A percentile compares a stretch with the other conserved stretches of the same genome.
phyloP scores from a whole-genome alignment of 192 early-diverging fungal genomes.

The Jimgerdemannia lactiflua region DNA sequence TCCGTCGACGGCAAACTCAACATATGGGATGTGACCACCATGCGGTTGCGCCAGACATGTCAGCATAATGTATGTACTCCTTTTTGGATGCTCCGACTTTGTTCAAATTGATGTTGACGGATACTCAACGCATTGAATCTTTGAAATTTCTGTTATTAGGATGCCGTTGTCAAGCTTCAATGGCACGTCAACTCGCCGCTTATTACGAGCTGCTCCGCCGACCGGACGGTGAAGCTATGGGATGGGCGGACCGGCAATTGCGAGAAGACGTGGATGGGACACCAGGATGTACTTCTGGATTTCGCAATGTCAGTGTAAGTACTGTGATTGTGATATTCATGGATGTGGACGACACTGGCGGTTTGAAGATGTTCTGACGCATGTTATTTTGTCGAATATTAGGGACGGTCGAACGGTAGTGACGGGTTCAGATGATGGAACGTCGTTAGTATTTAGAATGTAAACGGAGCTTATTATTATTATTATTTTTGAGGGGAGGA shows the following conservation, averaged over 20 bases:
- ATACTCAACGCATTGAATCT: neutral
- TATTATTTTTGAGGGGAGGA: no score
- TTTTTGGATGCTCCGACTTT: neutral
- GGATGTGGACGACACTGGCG: neutral
- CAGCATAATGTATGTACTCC: conserved; percentile 61
- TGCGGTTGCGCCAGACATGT: conserved; percentile 79
- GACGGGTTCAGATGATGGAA: conserved; percentile 85
- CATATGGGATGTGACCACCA: conserved; percentile 89
- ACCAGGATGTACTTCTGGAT: conserved; percentile 84
- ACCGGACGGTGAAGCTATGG: conserved; percentile 84
- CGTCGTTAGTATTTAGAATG: conserved; percentile 61
- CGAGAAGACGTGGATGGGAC: conserved; percentile 73
- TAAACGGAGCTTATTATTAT: neutral
- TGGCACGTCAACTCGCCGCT: conserved; percentile 72
- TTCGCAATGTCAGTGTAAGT: conserved; percentile 65
- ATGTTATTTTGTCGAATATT: conserved; percentile 4
- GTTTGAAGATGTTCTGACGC: neutral
- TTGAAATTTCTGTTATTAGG: conserved; percentile 30
- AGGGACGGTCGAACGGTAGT: conserved; percentile 69
- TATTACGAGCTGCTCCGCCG: conserved; percentile 75
- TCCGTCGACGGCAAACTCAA: conserved; percentile 86
- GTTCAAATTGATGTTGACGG: neutral
- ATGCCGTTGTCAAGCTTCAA: conserved; percentile 76
- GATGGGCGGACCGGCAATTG: conserved; percentile 86
- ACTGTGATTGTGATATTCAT: neutral